These are phyloP conservation scores for Tricholomella constricta DNA, from an alignment of 768 basidiomycete species.

Conservation along the genomic window DNA sequence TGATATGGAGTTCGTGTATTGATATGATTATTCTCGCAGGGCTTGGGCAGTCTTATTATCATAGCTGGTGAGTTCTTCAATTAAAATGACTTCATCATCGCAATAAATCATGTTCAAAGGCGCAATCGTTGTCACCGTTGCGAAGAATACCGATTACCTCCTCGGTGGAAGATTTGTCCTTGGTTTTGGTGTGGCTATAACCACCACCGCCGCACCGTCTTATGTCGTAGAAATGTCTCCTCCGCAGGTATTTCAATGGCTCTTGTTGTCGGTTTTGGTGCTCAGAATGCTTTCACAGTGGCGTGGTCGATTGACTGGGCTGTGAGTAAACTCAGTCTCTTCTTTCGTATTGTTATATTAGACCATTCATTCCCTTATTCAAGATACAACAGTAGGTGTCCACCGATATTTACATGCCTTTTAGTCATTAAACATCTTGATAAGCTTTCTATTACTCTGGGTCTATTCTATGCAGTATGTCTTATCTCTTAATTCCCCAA, in stretches of 20 bases:
- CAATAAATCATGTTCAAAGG: conserved; percentile 27
- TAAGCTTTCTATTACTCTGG: conserved; percentile 49
- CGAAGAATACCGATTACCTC: conserved; percentile 47
- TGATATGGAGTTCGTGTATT: not conserved
- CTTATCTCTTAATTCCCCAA: not conserved
- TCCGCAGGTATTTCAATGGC: conserved; percentile 39
- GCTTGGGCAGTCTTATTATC: conserved; percentile 40
- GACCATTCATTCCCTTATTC: not conserved
- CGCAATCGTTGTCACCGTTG: conserved; percentile 46
- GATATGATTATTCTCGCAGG: conserved; percentile 23
- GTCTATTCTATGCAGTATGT: conserved; percentile 43
- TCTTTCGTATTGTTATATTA: conserved; percentile 9
- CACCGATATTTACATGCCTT: conserved; percentile 10
- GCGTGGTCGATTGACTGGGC: conserved; percentile 51
- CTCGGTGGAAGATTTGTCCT: conserved; percentile 54
- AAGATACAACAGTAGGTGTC: conserved; percentile 37
- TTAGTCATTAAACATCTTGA: not conserved
- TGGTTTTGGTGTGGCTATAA: conserved; percentile 54
- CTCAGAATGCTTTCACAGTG: conserved; percentile 30
- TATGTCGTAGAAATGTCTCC: conserved; percentile 64
- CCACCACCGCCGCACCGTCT: conserved; percentile 44
- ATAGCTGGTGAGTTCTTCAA: conserved; percentile 30
- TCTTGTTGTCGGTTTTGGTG: not conserved
- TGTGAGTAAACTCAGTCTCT: conserved; percentile 39
- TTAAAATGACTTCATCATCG: too few relatives aligned